phyloP scores from a whole-genome alignment of 2,329 filamentous ascomycete genomes.

The Hypoxylon sp. region DNA sequence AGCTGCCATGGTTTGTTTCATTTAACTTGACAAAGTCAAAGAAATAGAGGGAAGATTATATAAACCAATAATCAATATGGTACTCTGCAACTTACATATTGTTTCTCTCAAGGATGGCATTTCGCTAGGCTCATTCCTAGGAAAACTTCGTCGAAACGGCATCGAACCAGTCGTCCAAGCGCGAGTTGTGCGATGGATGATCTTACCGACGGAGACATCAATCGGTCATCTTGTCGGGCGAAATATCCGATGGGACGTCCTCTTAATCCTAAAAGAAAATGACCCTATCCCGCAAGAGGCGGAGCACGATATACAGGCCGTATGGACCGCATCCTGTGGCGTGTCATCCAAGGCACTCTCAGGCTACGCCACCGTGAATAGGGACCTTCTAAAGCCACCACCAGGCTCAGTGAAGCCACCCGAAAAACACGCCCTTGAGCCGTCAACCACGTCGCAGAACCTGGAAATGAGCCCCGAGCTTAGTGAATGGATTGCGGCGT shows the following conservation, averaged over 20 bases:
- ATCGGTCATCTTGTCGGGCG: constrained; percentile 37
- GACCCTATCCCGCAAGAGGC: constrained; percentile 8
- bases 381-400: constrained; percentile 25
- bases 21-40: background rate
- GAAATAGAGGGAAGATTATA: background rate
- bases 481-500: constrained; percentile 56
- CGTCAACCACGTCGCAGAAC: constrained; percentile 48
- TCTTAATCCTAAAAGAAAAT: constrained; percentile 31
- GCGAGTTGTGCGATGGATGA: constrained; percentile 40
- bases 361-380: constrained; percentile 30
- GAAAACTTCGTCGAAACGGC: constrained; percentile 31
- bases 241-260: constrained; percentile 39
- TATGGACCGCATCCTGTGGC: constrained; percentile 36
- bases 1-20: too few relatives aligned
- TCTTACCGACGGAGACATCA: constrained; percentile 35
- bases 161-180: constrained; percentile 38
- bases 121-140: constrained; percentile 31
- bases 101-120: constrained; percentile 34
- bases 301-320: constrained; percentile 23
- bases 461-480: constrained; percentile 64
- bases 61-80: constrained; percentile 36
- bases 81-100: constrained; percentile 40
- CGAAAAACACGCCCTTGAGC: constrained; percentile 13
- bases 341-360: constrained; percentile 35
- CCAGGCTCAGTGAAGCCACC: constrained; percentile 14